Evolutionary conservation across 2,329 filamentous ascomycete genomes (phyloP).

Genomic region (Purpureocillium lavendulum): DNA sequence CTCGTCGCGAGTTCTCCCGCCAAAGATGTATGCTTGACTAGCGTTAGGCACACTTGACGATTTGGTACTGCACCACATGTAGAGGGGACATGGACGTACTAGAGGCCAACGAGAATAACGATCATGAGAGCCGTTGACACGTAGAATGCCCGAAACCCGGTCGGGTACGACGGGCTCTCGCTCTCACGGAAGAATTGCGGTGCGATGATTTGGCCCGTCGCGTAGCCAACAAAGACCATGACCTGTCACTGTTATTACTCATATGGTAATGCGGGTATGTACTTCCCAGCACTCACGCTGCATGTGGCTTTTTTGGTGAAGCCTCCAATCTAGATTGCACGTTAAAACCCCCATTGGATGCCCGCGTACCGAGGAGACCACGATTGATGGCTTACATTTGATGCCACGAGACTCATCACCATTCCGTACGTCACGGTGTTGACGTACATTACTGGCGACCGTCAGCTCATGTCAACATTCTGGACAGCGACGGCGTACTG

Average conservation of each 20-base stretch:
- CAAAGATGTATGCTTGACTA: too few species aligned
- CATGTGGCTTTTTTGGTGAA: slow-evolving; percentile 6
- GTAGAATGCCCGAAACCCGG: slow-evolving; percentile 6
- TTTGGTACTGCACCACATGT: too few species aligned
- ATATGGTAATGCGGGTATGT: neutral
- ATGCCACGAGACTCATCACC: slow-evolving; percentile 10
- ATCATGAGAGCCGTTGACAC: slow-evolving; percentile 2
- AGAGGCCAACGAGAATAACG: neutral
- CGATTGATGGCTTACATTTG: slow-evolving; percentile 5
- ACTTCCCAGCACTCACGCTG: slow-evolving; percentile 1
- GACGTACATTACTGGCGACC: slow-evolving; percentile 1
- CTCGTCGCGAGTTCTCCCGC: too few species aligned
- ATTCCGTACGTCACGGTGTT: slow-evolving; percentile 10
- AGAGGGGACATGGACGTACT: slow-evolving; percentile 5
- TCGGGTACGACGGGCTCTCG: slow-evolving; percentile 5
- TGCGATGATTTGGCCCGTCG: slow-evolving; percentile 5
- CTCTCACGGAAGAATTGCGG: slow-evolving; percentile 7
- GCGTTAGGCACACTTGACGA: too few species aligned
- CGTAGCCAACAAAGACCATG: slow-evolving; percentile 8
- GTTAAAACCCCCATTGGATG: too few species aligned
- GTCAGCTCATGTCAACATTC: too few species aligned
- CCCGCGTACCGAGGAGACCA: too few species aligned
- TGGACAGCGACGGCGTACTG: too few species aligned
- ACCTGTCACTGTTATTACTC: neutral
- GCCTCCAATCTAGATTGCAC: slow-evolving; percentile 6